A percentile compares a stretch with the other conserved stretches of the same genome.
Evolutionary conservation across 2,329 filamentous ascomycete genomes (phyloP).

Genomic region (Cryphonectria carpinicola): DNA sequence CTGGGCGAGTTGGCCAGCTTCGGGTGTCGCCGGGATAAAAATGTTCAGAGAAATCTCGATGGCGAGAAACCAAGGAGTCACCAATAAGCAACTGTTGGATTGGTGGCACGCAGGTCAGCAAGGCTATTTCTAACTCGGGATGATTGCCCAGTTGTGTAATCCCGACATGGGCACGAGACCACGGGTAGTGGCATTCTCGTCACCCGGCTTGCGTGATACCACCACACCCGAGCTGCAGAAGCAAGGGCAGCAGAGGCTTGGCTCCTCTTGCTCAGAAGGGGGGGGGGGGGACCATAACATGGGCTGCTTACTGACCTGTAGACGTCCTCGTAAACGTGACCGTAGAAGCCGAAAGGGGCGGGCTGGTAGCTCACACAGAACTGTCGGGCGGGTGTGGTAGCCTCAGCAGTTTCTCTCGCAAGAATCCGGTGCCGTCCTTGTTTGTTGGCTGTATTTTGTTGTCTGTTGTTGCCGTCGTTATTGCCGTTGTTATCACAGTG

Average conservation of each 20-base stretch:
- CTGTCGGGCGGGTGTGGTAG: constrained; percentile 6
- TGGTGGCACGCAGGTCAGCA: constrained; percentile 21
- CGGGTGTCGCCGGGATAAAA: neutral
- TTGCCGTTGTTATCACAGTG: neutral
- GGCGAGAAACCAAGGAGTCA: constrained; percentile 3
- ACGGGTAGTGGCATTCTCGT: constrained; percentile 18
- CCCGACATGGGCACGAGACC: constrained; percentile 13
- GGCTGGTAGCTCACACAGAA: neutral
- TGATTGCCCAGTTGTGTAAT: constrained; percentile 19
- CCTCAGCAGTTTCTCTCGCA: constrained; percentile 5
- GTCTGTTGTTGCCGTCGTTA: neutral
- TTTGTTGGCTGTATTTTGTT: neutral
- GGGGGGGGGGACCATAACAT: neutral
- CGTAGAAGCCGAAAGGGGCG: constrained; percentile 10
- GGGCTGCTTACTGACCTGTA: constrained; percentile 27
- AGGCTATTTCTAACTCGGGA: constrained; percentile 11
- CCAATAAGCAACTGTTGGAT: constrained; percentile 14
- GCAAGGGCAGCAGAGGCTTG: constrained; percentile 9
- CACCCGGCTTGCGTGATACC: constrained; percentile 14
- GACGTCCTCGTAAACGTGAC: neutral
- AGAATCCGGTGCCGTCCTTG: neutral
- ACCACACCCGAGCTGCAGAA: constrained; percentile 14
- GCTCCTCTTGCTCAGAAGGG: neutral
- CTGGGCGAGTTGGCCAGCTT: neutral
- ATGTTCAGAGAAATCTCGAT: constrained; percentile 13